phyloP scores from a whole-genome alignment of 139 green algal genomes.

The Chlorella sorokiniana region DNA sequence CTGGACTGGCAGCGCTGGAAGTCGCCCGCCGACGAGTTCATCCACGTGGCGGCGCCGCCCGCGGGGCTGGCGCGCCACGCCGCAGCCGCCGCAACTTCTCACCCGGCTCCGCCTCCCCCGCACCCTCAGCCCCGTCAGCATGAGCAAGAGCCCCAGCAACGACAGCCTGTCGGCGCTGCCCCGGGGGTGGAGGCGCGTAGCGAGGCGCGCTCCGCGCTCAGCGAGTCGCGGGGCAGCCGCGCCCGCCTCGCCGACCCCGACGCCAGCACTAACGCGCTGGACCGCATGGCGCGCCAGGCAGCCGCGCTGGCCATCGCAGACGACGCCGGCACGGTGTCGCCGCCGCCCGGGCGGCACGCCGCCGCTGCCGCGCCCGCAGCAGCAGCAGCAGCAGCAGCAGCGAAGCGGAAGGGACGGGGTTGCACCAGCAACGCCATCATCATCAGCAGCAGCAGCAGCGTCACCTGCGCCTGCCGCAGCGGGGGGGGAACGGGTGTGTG shows the following conservation, averaged over 20 bases:
- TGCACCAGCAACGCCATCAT: not conserved
- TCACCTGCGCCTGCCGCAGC: too few species aligned
- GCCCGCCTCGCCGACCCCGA: conserved; percentile 6
- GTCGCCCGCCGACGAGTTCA: conserved; percentile 47
- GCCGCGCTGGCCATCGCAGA: conserved; percentile 4
- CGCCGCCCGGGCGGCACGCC: too few species aligned
- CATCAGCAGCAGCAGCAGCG: not conserved
- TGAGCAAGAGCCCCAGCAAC: conserved; percentile 30
- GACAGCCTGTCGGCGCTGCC: conserved; percentile 25
- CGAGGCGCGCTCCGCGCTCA: conserved; percentile 1
- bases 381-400: conserved; percentile 1
- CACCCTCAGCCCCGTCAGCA: not conserved
- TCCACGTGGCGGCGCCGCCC: conserved; percentile 23
- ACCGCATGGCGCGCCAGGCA: conserved; percentile 15
- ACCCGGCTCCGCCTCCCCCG: not conserved
- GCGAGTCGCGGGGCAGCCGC: conserved; percentile 10
- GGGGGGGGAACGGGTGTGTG: not conserved
- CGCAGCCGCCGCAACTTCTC: not conserved
- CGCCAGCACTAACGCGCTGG: conserved; percentile 4
- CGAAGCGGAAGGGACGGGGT: not conserved
- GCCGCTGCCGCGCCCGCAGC: too few species aligned
- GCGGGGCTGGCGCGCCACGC: not conserved
- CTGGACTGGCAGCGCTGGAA: conserved; percentile 47
- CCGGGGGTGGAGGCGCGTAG: conserved; percentile 7
- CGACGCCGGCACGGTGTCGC: not conserved